A percentile compares a stretch with the other conserved stretches of the same genome.
These are phyloP conservation scores for Tetrastigma voinierianum DNA, from an alignment of 164 flowering plant genomes.

Conservation along the genomic window DNA sequence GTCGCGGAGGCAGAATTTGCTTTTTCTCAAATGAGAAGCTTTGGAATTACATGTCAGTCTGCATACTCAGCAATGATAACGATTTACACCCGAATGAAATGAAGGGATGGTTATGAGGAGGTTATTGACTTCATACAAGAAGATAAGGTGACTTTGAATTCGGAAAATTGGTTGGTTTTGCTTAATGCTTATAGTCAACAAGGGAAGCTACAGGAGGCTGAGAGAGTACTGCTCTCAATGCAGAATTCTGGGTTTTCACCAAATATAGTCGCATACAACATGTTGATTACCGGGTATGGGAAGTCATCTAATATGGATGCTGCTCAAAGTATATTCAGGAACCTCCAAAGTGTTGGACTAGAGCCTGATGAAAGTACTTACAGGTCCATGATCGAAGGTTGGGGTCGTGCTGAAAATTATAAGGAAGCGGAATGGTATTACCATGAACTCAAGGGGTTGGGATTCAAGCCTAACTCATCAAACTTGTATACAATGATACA, in stretches of 20 bases:
- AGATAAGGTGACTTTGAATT: slow-evolving; percentile 56
- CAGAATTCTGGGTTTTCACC: slow-evolving; percentile 58
- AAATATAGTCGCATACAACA: slow-evolving; percentile 79
- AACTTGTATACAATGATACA: slow-evolving; percentile 79
- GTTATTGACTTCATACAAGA: slow-evolving; percentile 52
- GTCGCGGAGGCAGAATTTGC: slow-evolving; percentile 76
- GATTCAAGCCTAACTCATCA: slow-evolving; percentile 66
- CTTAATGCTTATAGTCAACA: slow-evolving; percentile 88
- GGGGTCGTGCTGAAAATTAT: slow-evolving; percentile 74
- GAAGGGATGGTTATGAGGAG: slow-evolving; percentile 77
- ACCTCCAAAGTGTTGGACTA: slow-evolving; percentile 47
- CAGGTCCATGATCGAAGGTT: slow-evolving; percentile 91
- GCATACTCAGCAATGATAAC: slow-evolving; percentile 95
- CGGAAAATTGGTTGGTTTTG: slow-evolving; percentile 89
- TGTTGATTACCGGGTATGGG: slow-evolving; percentile 88
- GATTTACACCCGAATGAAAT: slow-evolving; percentile 65
- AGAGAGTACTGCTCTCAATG: slow-evolving; percentile 59
- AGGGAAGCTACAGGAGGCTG: slow-evolving; percentile 71
- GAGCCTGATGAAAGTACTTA: slow-evolving; percentile 89
- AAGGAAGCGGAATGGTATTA: slow-evolving; percentile 56
- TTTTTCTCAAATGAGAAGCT: slow-evolving; percentile 61
- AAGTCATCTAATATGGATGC: slow-evolving; percentile 61
- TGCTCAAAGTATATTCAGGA: slow-evolving; percentile 41
- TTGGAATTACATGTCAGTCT: slow-evolving; percentile 43
- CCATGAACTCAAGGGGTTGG: slow-evolving; percentile 56